Evolutionary conservation across 2,329 filamentous ascomycete genomes (phyloP), one percentile per base, ranked within the genome.

Genomic region (Teratosphaeriaceae sp.): DNA sequence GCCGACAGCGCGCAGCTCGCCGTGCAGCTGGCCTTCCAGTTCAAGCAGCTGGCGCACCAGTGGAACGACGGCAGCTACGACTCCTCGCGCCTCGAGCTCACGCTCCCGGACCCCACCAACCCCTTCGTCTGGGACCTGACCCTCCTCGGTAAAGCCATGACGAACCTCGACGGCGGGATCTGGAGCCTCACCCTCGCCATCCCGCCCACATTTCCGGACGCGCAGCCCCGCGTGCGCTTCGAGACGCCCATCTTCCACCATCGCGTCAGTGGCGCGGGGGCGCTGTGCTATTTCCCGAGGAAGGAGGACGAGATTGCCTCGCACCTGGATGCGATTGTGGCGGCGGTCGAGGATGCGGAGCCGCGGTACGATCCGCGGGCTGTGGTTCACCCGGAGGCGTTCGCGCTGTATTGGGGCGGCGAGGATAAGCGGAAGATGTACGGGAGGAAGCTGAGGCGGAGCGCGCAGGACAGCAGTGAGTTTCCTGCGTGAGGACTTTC

Each of bases 71-170:
- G 47, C 38, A 7, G 8, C 19, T 53, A 54, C 37, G 80, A 84
- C 38, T 76, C 80, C 20, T 73, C 80, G 21, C 83, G 86, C 0
- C 74, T 95, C 44, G 83, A 88, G 53, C 69, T 97, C 27, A 78
- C 81, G 43, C 70, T 97, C 5, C 81, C 85, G 22, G 74, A 92
- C 50, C 35, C 46, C 7, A 78, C 74, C 29, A 97, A 96, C 56
- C 89, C 90, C 0, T 96, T 96, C 58, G 74, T 90, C 16, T 97
- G 92, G 92, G 65, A 76, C 16, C 63, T 97, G 46, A 92, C 87
- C 1, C 89, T 95, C 61, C 94, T 96, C 60, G 92, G 92, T 20
- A 79, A 83, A 42, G 86, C 88, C 1, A 94, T 92, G 84, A 94
- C 88, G 5, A 88, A 94, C 36, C 77, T 97, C 2, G 90, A 97